A percentile compares a stretch with the other conserved stretches of the same genome.
phyloP scores from a whole-genome alignment of 805 yeast species.

The Saturnispora saitoi region DNA sequence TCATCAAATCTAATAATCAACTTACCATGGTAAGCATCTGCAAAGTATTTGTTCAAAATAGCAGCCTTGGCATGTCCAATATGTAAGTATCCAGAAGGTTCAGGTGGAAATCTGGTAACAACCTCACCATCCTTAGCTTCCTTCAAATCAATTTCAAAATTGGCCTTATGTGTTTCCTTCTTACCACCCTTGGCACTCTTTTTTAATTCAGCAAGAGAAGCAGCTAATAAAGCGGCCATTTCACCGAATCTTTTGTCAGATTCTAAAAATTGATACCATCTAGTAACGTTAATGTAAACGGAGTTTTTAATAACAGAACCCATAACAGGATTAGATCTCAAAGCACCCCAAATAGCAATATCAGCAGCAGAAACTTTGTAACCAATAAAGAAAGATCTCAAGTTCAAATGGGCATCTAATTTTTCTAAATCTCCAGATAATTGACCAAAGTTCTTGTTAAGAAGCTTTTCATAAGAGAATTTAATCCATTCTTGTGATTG shows the following conservation, averaged over 20 bases:
- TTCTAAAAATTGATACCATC: slow-evolving; percentile 85
- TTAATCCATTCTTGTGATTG: slow-evolving; percentile 55
- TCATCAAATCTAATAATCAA: slow-evolving; percentile 95
- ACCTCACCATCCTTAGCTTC: slow-evolving; percentile 92
- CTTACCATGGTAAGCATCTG: slow-evolving; percentile 92
- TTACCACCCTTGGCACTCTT: slow-evolving; percentile 64
- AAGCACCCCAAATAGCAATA: slow-evolving; percentile 85
- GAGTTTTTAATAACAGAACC: slow-evolving; percentile 84
- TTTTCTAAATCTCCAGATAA: slow-evolving; percentile 69
- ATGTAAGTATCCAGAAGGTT: slow-evolving; percentile 98
- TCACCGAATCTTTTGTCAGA: slow-evolving; percentile 59
- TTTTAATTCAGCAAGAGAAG: slow-evolving; percentile 64
- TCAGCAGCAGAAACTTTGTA: slow-evolving; percentile 67
- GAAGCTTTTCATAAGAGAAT: slow-evolving; percentile 57
- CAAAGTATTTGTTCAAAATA: slow-evolving; percentile 90
- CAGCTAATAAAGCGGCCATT: slow-evolving; percentile 56
- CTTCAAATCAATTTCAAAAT: slow-evolving; percentile 84
- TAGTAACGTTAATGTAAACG: slow-evolving; percentile 74
- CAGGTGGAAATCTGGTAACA: slow-evolving; percentile 98
- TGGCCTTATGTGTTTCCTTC: slow-evolving; percentile 89
- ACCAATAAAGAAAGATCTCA: slow-evolving; percentile 72
- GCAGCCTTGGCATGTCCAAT: slow-evolving; percentile 99
- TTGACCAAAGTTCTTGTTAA: slow-evolving; percentile 82
- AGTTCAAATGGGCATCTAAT: slow-evolving; percentile 75
- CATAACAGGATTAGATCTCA: slow-evolving; percentile 88